phyloP scores from a whole-genome alignment of 2,329 filamentous ascomycete species.

The Ciborinia camelliae region DNA sequence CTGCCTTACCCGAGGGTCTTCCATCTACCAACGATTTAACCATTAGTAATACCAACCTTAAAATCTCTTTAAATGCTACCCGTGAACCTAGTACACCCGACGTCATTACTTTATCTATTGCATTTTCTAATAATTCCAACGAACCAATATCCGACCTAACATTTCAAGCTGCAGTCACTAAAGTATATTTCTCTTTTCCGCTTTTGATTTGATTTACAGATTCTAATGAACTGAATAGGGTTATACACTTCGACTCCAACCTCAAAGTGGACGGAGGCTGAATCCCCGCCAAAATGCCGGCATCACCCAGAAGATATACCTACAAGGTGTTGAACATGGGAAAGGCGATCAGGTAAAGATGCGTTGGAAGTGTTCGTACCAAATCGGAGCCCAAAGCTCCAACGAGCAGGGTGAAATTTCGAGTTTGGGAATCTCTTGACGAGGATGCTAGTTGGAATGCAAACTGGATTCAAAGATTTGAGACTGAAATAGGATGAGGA shows the following conservation, averaged over 20 bases:
- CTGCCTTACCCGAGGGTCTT: constrained; percentile 66
- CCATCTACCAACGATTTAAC: constrained; percentile 53
- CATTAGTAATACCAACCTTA: constrained; percentile 67
- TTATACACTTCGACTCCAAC: constrained; percentile 75
- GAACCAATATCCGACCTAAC: constrained; percentile 75
- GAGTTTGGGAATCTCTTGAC: constrained; percentile 68
- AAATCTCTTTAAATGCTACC: constrained; percentile 69
- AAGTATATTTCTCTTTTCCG: constrained; percentile 52
- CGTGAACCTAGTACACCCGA: constrained; percentile 44
- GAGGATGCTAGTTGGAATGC: not conserved
- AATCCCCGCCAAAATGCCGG: constrained; percentile 66
- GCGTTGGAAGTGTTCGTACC: constrained; percentile 83
- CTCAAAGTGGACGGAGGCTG: constrained; percentile 77
- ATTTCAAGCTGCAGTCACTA: constrained; percentile 90
- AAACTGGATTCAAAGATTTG: not conserved
- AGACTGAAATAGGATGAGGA: not conserved
- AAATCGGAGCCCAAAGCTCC: constrained; percentile 60
- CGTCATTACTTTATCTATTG: constrained; percentile 66
- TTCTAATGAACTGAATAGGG: constrained; percentile 50
- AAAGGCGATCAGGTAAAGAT: constrained; percentile 82
- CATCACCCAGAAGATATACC: constrained; percentile 75
- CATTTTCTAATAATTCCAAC: constrained; percentile 78
- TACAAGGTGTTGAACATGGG: constrained; percentile 66
- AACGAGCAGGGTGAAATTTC: constrained; percentile 84
- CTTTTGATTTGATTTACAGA: constrained; percentile 14